Conservation (phyloP, 2,329 filamentous ascomycete species). For the Colletotrichum costaricense region DNA sequence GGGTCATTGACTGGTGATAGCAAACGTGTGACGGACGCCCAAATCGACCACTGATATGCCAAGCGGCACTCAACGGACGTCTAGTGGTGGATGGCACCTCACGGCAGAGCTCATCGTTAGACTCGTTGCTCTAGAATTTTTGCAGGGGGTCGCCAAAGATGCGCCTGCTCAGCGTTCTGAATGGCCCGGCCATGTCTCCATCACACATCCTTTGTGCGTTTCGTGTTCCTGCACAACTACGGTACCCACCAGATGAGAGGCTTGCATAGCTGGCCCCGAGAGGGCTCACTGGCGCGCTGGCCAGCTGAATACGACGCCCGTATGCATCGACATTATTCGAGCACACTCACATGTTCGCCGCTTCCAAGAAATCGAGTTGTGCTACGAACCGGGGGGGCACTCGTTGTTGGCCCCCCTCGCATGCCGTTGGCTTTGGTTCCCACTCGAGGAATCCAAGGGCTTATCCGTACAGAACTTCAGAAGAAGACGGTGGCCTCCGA, state of each 20-base stretch:
- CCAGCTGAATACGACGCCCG: slow-evolving; percentile 22
- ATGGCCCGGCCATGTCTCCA: slow-evolving; percentile 22
- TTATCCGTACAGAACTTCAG: slow-evolving; percentile 3
- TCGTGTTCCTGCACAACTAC: slow-evolving; percentile 34
- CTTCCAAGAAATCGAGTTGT: slow-evolving; percentile 25
- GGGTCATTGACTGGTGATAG: slow-evolving; percentile 24
- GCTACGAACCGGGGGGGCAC: background rate
- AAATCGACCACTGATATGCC: slow-evolving; percentile 25
- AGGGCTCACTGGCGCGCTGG: slow-evolving; percentile 23
- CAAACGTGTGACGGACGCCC: slow-evolving; percentile 6
- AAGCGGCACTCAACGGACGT: slow-evolving; percentile 8
- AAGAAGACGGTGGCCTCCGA: slow-evolving; percentile 1
- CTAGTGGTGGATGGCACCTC: slow-evolving; percentile 28
- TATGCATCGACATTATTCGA: slow-evolving; percentile 35
- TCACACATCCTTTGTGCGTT: slow-evolving; percentile 35
- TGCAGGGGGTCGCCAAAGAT: slow-evolving; percentile 6
- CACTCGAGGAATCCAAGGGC: slow-evolving; percentile 30
- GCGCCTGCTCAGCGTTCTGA: slow-evolving; percentile 21
- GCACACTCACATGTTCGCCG: slow-evolving; percentile 31
- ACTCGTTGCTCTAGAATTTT: slow-evolving; percentile 18
- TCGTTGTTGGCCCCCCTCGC: slow-evolving; percentile 20
- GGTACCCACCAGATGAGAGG: slow-evolving; percentile 4
- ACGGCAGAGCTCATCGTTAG: slow-evolving; percentile 20
- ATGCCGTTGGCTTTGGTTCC: slow-evolving; percentile 10
- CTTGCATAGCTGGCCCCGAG: slow-evolving; percentile 4